Base-by-base conservation (phyloP, 495 filamentous ascomycete genomes). In the Penicillium mononematosum region DNA sequence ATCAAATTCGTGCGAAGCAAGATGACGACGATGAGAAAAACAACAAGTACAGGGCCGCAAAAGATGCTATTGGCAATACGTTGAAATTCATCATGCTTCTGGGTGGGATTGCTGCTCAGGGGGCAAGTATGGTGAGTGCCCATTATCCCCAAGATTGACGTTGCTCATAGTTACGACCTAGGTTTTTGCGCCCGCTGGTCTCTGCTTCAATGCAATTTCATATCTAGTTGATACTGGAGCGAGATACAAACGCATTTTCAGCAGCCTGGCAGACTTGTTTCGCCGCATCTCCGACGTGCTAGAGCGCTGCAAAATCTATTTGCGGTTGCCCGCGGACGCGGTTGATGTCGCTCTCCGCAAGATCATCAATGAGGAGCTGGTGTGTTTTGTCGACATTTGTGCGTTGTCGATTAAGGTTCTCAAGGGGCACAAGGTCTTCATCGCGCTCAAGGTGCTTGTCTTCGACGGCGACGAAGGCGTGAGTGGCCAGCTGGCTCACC, bases 241-340 rank as follows among this genome's bases (percentile, higher is more conserved):
- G 0, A 68, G 59, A 31, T 68, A 58, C 60, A 68, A 68, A 55
- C 58, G 65, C 39, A 68, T 68, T 24, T 68, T 68, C 45, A 68
- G 65, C 49, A 65, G 65, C 47, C 27, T 68, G 0, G 51, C 59
- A 2, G 63, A 68, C 43, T 53, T 68, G 0, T 68, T 68, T 34
- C 32, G 42, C 16, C 58, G 60, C 3, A 63, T 68, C 43, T 65
- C 62, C 1, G 65, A 68, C 25, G 65, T 68, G 2, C 42, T 68
- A 4, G 65, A 68, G 31, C 65, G 65, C 12, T 68, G 62, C 43
- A 63, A 68, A 24, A 66, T 68, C 38, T 68, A 68, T 36, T 32
- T 68, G 53, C 62, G 65, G 4, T 38, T 68, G 45, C 65, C 63
- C 4, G 41, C 55, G 0, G 50, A 68, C 7, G 60, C 65, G 1